Conservation (phyloP, 1,139 yeast species). For the Suhomyces terraborum region DNA sequence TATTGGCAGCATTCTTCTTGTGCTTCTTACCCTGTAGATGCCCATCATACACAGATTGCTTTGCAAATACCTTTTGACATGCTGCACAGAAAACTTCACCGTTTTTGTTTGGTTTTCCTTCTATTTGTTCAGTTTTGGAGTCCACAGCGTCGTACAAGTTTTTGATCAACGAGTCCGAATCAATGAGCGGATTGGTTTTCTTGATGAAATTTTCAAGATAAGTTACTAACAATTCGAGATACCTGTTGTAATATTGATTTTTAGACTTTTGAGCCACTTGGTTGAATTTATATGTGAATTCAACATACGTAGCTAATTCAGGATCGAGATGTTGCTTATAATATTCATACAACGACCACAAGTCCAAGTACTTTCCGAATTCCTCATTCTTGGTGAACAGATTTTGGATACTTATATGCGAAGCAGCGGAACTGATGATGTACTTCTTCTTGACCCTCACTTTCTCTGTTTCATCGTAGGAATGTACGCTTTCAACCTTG, state of each 20-base stretch:
- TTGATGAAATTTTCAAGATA: constrained; percentile 36
- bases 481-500: constrained; percentile 10
- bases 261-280: constrained; percentile 33
- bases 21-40: constrained; percentile 83
- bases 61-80: constrained; percentile 68
- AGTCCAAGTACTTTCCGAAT: constrained; percentile 66
- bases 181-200: constrained; percentile 54
- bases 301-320: constrained; percentile 43
- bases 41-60: constrained; percentile 62
- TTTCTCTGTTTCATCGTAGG: constrained; percentile 21
- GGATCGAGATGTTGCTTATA: constrained; percentile 50
- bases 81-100: constrained; percentile 58
- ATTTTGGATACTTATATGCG: constrained; percentile 47
- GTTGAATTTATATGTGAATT: constrained; percentile 52
- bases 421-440: constrained; percentile 52
- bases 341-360: constrained; percentile 48
- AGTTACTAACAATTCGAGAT: background rate
- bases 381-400: constrained; percentile 62
- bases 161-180: constrained; percentile 35
- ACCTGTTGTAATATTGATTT: constrained; percentile 35
- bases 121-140: constrained; percentile 15
- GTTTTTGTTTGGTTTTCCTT: constrained; percentile 23
- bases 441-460: constrained; percentile 35
- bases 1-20: constrained; percentile 42
- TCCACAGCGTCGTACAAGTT: constrained; percentile 24